Evolutionary conservation across 2,329 filamentous ascomycete genomes (phyloP).

Genomic region (Fusarium pseudonygamai): DNA sequence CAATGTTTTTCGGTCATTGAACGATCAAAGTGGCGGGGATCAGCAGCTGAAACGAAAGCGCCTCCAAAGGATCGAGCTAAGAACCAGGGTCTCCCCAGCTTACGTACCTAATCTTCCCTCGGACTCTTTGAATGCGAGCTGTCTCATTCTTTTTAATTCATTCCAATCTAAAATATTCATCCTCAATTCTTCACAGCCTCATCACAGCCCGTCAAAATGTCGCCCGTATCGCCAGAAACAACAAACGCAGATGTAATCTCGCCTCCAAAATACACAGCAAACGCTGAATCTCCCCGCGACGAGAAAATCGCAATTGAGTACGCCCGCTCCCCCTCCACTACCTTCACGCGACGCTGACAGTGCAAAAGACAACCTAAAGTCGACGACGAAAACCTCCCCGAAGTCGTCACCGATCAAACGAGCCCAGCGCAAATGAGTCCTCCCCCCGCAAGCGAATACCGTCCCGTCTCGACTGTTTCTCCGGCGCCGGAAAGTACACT

Average conservation of each 20-base stretch:
- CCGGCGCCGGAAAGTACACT: slow-evolving; percentile 9
- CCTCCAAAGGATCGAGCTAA: neutral
- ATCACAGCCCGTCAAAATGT: slow-evolving; percentile 4
- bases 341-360: neutral
- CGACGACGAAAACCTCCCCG: slow-evolving; percentile 40
- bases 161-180: too few relatives aligned
- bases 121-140: neutral
- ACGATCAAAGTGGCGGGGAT: neutral
- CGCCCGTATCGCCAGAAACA: slow-evolving; percentile 21
- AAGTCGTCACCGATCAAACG: slow-evolving; percentile 30
- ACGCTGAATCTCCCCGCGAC: neutral
- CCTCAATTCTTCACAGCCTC: neutral
- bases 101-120: neutral
- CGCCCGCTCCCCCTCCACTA: neutral
- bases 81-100: slow-evolving; percentile 1
- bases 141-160: neutral
- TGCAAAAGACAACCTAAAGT: neutral
- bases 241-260: slow-evolving; percentile 22
- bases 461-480: slow-evolving; percentile 10
- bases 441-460: neutral
- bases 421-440: slow-evolving; percentile 1
- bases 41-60: slow-evolving; percentile 5
- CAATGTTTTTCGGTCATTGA: neutral
- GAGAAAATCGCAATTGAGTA: slow-evolving; percentile 38
- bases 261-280: slow-evolving; percentile 34